These are phyloP conservation scores for Chlorophyllum brunneum DNA, from an alignment of 768 basidiomycete genomes.

Conservation along the genomic window DNA sequence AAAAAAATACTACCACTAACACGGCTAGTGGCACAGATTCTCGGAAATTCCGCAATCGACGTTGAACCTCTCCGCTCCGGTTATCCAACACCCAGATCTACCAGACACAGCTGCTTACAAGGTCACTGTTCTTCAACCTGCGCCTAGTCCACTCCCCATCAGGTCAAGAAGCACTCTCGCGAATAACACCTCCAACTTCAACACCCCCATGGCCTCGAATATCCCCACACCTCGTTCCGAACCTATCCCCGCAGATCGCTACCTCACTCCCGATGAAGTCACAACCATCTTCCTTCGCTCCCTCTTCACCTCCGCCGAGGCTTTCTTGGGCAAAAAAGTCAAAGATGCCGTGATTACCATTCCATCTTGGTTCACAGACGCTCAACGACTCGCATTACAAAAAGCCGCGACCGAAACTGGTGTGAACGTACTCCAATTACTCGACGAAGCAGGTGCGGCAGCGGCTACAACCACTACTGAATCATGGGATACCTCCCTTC, in stretches of 20 bases:
- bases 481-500: constrained; percentile 35
- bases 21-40: constrained; percentile 42
- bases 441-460: constrained; percentile 85
- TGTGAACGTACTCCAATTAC: constrained; percentile 76
- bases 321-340: constrained; percentile 81
- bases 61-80: constrained; percentile 55
- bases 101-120: constrained; percentile 79
- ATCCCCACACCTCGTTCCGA: constrained; percentile 71
- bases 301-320: constrained; percentile 81
- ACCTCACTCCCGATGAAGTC: constrained; percentile 80
- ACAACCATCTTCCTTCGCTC: constrained; percentile 82
- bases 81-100: constrained; percentile 72
- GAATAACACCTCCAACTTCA: constrained; percentile 36
- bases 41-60: constrained; percentile 64
- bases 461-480: constrained; percentile 51
- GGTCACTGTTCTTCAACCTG: constrained; percentile 75
- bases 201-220: constrained; percentile 63
- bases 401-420: constrained; percentile 79
- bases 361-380: constrained; percentile 69
- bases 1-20: neutral
- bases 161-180: constrained; percentile 25
- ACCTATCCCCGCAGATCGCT: constrained; percentile 61
- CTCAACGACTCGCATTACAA: constrained; percentile 66
- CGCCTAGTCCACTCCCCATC: constrained; percentile 60
- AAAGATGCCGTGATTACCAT: constrained; percentile 81